Evolutionary conservation across 305 asterid species (phyloP).

Genomic region (Solanum chacoense): DNA sequence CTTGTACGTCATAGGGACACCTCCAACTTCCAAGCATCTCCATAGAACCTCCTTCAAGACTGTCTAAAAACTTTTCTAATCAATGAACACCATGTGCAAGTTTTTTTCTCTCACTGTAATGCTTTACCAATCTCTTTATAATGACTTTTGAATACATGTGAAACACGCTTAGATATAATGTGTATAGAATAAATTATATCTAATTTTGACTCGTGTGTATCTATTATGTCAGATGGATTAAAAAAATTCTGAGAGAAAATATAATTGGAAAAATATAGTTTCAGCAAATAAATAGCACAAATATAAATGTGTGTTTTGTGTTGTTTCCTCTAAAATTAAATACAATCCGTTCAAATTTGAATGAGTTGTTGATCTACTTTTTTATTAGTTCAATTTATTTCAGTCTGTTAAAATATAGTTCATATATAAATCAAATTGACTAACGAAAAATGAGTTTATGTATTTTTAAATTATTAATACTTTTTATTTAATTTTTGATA

Average conservation of each 20-base stretch:
- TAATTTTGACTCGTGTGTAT: not conserved
- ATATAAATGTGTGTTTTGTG: not conserved
- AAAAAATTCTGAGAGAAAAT: not conserved
- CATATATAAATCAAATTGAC: not conserved
- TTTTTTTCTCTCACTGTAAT: fast-evolving
- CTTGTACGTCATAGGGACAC: not conserved
- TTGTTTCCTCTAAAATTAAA: not conserved
- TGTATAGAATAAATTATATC: not conserved
- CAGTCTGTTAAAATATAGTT: not conserved
- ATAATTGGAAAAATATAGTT: not conserved
- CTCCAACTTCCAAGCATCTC: not conserved
- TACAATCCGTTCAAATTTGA: not conserved
- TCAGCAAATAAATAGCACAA: not conserved
- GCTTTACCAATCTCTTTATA: not conserved
- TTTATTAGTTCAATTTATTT: not conserved
- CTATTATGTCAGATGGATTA: not conserved
- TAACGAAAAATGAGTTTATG: not conserved
- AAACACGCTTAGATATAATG: not conserved
- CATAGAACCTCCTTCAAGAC: not conserved
- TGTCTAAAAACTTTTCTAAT: not conserved
- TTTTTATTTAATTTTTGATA: not conserved
- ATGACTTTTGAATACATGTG: not conserved
- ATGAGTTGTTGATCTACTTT: not conserved
- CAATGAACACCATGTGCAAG: not conserved
- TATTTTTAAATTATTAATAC: not conserved